These are phyloP conservation scores for Xylaria hypoxylon DNA, from an alignment of 2,329 filamentous ascomycete genomes.

Conservation along the genomic window DNA sequence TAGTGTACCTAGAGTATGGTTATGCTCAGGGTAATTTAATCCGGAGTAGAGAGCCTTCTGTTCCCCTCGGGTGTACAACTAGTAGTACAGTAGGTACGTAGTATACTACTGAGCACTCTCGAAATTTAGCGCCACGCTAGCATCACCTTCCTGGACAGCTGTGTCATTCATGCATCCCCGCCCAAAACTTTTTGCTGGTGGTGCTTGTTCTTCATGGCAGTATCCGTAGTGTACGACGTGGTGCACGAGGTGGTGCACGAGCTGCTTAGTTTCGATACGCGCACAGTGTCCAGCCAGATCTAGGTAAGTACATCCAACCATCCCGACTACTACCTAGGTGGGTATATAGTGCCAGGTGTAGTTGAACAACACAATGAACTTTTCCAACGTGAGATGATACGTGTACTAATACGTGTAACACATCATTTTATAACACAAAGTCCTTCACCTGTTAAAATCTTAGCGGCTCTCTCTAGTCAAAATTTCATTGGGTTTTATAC, in stretches of 20 bases:
- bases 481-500: too few species aligned
- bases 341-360: not conserved
- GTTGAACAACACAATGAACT: constrained; percentile 25
- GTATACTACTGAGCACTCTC: not conserved
- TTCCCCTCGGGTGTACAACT: constrained; percentile 15
- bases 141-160: constrained; percentile 23
- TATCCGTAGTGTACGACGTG: not conserved
- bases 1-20: not conserved
- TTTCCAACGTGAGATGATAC: constrained; percentile 9
- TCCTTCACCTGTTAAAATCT: not conserved
- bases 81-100: not conserved
- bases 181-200: constrained; percentile 25
- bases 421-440: constrained; percentile 19
- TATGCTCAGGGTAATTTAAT: constrained; percentile 1
- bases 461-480: not conserved
- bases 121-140: constrained; percentile 24
- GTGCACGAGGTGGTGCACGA: not conserved
- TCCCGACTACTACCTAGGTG: too few species aligned
- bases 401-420: constrained; percentile 23
- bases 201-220: constrained; percentile 8
- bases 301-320: too few species aligned
- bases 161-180: constrained; percentile 34
- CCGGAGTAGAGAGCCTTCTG: constrained; percentile 5
- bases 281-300: constrained; percentile 22
- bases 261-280: not conserved